phyloP scores from a whole-genome alignment of 2,329 filamentous ascomycete genomes.

The Penicillium sp. region DNA sequence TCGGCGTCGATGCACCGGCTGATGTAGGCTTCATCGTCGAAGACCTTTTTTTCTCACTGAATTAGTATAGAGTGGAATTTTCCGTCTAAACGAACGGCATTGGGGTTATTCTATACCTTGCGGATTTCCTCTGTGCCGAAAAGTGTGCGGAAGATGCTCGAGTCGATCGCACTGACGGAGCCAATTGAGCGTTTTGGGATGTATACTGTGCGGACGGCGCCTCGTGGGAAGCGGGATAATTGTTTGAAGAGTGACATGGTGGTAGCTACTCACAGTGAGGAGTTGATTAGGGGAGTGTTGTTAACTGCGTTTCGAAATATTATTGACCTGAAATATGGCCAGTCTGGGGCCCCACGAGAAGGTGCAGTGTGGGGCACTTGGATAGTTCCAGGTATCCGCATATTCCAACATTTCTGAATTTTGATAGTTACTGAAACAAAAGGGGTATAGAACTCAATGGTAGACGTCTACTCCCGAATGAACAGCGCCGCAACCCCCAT shows the following conservation, averaged over 20 bases:
- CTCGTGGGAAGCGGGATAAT: constrained; percentile 19
- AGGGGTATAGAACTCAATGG: background rate
- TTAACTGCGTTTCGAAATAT: background rate
- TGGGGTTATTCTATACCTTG: constrained; percentile 7
- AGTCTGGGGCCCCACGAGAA: background rate
- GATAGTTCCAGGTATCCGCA: background rate
- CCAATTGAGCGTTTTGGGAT: constrained; percentile 66
- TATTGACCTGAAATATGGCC: background rate
- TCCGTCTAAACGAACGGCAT: background rate
- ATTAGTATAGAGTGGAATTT: background rate
- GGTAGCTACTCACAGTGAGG: background rate
- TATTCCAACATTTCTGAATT: background rate
- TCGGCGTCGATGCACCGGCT: constrained; percentile 55
- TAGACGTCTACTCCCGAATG: constrained; percentile 26
- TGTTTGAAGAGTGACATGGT: constrained; percentile 23
- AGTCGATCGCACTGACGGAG: constrained; percentile 29
- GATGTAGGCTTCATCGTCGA: constrained; percentile 57
- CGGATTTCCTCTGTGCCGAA: constrained; percentile 22
- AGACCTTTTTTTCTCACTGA: constrained; percentile 39
- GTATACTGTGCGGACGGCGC: constrained; percentile 31
- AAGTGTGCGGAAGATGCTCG: constrained; percentile 20
- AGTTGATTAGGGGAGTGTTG: background rate
- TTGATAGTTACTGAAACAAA: background rate
- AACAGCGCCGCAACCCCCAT: constrained; percentile 34
- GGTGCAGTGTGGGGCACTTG: background rate